Conservation (phyloP, 805 yeast species). For the Ogataea thermomethanolica region DNA sequence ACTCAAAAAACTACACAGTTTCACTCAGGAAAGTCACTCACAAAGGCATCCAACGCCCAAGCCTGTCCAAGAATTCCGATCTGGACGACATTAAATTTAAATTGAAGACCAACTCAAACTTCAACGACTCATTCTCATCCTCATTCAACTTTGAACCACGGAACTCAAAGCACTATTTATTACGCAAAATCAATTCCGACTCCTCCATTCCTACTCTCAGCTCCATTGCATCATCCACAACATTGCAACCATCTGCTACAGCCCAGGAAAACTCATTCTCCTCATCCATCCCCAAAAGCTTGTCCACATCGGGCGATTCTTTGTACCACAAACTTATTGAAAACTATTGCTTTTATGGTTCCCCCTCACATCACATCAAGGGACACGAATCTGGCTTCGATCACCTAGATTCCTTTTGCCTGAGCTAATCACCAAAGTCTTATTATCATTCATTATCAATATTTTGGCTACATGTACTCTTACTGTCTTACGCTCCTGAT, state of each 20-base stretch:
- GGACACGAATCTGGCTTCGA: constrained; percentile 1
- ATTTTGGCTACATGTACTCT: neutral
- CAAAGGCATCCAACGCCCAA: constrained; percentile 8
- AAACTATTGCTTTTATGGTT: constrained; percentile 31
- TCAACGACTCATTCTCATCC: constrained; percentile 26
- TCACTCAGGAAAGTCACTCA: constrained; percentile 27
- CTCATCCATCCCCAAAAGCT: constrained; percentile 7
- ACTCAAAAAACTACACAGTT: constrained; percentile 36
- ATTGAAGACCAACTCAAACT: constrained; percentile 29
- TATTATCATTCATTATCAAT: too few species aligned
- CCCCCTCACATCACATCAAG: constrained; percentile 15
- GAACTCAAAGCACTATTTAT: constrained; percentile 24
- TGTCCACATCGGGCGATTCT: constrained; percentile 11
- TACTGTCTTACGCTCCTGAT: neutral
- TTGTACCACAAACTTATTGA: constrained; percentile 26
- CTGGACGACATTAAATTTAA: constrained; percentile 30
- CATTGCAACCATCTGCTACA: constrained; percentile 11
- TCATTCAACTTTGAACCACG: constrained; percentile 17
- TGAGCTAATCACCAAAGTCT: constrained; percentile 4
- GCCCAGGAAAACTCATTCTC: constrained; percentile 5
- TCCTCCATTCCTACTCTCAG: constrained; percentile 24
- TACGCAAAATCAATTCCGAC: constrained; percentile 32
- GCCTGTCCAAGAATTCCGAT: constrained; percentile 13
- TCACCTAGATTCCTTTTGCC: constrained; percentile 11
- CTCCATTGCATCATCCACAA: constrained; percentile 6